Percentiles rank a stretch among this genome's conserved stretches.
These are phyloP conservation scores for Curvularia sp. DNA, from an alignment of 2,329 filamentous ascomycete genomes.

Conservation along the genomic window DNA sequence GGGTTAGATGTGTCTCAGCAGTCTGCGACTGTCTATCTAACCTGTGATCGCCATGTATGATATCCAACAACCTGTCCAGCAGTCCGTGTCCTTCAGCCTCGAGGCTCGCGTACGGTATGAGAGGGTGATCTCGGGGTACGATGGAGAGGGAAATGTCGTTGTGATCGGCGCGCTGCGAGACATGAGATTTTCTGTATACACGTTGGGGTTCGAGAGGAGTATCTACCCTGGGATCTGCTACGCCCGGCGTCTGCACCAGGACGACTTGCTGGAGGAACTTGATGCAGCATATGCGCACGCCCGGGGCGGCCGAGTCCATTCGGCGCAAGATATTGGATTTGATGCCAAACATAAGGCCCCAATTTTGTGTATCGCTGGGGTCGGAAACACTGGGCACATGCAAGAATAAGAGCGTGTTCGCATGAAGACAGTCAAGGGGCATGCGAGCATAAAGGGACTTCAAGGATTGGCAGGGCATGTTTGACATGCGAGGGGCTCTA, in stretches of 20 bases:
- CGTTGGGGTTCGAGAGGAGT: conserved; percentile 11
- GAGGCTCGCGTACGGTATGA: conserved; percentile 79
- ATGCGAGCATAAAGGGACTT: conserved; percentile 24
- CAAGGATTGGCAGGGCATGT: conserved; percentile 24
- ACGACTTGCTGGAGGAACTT: conserved; percentile 97
- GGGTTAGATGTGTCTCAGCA: conserved; percentile 35
- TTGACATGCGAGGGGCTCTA: conserved; percentile 29
- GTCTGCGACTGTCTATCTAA: conserved; percentile 56
- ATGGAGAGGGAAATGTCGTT: conserved; percentile 87
- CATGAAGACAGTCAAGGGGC: conserved; percentile 25
- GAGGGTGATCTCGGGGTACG: conserved; percentile 80
- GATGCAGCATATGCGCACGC: conserved; percentile 90
- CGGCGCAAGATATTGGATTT: conserved; percentile 87
- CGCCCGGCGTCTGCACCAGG: conserved; percentile 85
- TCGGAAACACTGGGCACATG: conserved; percentile 76
- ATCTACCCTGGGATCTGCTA: conserved; percentile 82
- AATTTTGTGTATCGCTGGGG: conserved; percentile 78
- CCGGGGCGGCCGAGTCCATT: conserved; percentile 80
- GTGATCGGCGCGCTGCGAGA: conserved; percentile 70
- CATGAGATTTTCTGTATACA: conserved; percentile 32
- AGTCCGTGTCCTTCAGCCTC: conserved; percentile 93
- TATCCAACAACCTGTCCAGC: conserved; percentile 83
- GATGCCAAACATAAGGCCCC: conserved; percentile 87
- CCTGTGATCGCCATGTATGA: conserved; percentile 87
- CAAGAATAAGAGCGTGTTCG: conserved; percentile 46